A percentile compares a stretch with the other conserved stretches of the same genome.
Conservation (phyloP, 1,139 yeast genomes). For the Pichia sp. region DNA sequence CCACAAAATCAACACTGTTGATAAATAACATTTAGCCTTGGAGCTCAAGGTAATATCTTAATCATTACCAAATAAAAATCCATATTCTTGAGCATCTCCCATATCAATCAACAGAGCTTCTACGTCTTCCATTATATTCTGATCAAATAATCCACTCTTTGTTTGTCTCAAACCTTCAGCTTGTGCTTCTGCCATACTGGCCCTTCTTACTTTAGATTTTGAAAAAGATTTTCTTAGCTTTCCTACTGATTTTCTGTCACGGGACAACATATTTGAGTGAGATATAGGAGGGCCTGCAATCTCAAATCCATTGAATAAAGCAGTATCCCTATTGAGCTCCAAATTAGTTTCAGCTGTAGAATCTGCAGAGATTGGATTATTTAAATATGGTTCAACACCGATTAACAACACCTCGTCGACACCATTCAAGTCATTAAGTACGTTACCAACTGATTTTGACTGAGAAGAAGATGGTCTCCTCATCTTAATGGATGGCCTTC, state of each 20-base stretch:
- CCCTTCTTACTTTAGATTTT: constrained; percentile 35
- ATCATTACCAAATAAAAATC: constrained; percentile 20
- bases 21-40: no score
- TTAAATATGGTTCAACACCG: constrained; percentile 8
- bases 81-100: constrained; percentile 25
- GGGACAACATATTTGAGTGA: background rate
- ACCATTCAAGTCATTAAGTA: background rate
- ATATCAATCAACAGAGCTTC: constrained; percentile 37
- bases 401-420: constrained; percentile 11
- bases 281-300: constrained; percentile 5
- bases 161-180: constrained; percentile 68
- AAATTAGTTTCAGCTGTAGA: background rate
- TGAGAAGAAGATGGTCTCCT: background rate
- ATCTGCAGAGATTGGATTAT: background rate
- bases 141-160: constrained; percentile 66
- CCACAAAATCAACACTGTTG: no score
- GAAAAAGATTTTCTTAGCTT: constrained; percentile 6
- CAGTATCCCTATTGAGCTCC: background rate
- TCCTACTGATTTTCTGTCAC: constrained; percentile 8
- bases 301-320: constrained; percentile 3
- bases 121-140: constrained; percentile 60
- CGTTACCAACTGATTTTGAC: background rate
- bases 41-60: background rate
- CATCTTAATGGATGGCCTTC: background rate
- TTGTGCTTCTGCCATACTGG: constrained; percentile 65